phyloP scores from a whole-genome alignment of 257 asterid species.

The Rehmannia glutinosa region DNA sequence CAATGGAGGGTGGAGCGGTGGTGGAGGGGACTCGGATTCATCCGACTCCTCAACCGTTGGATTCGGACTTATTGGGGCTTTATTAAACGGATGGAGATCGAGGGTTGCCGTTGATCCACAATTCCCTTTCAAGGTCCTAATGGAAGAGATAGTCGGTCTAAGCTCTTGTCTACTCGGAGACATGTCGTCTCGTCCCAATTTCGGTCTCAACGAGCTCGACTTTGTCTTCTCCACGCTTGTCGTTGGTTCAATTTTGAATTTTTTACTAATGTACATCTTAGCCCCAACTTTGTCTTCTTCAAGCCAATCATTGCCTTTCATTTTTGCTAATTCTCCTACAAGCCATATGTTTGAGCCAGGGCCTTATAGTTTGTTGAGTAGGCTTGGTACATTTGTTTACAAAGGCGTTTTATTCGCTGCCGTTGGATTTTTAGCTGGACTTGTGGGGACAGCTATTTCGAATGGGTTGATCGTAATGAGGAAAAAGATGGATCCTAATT shows the following conservation, averaged over 20 bases:
- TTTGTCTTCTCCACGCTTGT: constrained; percentile 87
- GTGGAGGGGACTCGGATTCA: constrained; percentile 43
- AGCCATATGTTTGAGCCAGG: constrained; percentile 97
- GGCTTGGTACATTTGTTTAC: constrained; percentile 73
- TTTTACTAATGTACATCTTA: constrained; percentile 77
- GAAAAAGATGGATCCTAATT: constrained; percentile 81
- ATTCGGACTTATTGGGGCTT: constrained; percentile 78
- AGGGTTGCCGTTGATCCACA: constrained; percentile 91
- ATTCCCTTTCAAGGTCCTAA: constrained; percentile 83
- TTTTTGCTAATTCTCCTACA: constrained; percentile 65
- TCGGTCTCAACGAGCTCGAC: constrained; percentile 90
- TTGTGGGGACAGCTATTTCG: constrained; percentile 78
- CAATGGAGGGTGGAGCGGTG: constrained; percentile 33
- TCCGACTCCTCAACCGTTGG: constrained; percentile 35
- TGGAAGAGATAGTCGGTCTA: constrained; percentile 93
- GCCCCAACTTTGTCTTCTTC: constrained; percentile 71
- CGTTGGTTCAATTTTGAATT: constrained; percentile 75
- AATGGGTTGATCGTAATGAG: constrained; percentile 69
- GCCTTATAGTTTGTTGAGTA: constrained; percentile 38
- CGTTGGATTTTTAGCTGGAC: constrained; percentile 85
- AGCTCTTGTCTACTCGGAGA: constrained; percentile 83
- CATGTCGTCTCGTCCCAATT: constrained; percentile 93
- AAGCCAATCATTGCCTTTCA: constrained; percentile 46
- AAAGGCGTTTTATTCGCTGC: constrained; percentile 76
- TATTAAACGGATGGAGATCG: constrained; percentile 78